Percentiles rank a stretch among this genome's conserved stretches.
These are phyloP conservation scores for Aspergillus texensis DNA, from an alignment of 2,329 filamentous ascomycete genomes.

Conservation along the genomic window DNA sequence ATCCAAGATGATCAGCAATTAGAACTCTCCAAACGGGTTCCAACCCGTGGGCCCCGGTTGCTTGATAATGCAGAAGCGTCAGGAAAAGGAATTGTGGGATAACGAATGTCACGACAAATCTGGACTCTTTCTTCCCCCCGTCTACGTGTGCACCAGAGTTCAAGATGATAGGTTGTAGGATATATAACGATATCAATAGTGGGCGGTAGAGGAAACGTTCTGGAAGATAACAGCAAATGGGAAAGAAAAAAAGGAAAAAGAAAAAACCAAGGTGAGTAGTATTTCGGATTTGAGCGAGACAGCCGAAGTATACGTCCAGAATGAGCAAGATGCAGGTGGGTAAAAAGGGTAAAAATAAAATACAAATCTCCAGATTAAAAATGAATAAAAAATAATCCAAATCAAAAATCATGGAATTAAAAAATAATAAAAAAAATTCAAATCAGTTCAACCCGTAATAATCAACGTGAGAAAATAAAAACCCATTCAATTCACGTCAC, in stretches of 20 bases:
- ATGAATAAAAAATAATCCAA: neutral
- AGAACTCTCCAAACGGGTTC: constrained; percentile 19
- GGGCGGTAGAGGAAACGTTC: constrained; percentile 20
- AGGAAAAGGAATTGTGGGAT: constrained; percentile 6
- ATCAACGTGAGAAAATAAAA: neutral
- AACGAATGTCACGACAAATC: neutral
- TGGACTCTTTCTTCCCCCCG: constrained; percentile 1
- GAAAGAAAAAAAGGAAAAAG: neutral
- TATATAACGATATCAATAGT: constrained; percentile 15
- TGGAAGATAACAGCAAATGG: constrained; percentile 14
- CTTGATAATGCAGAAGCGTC: constrained; percentile 11
- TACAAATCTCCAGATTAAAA: neutral
- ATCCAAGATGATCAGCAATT: constrained; percentile 12
- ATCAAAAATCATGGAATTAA: neutral
- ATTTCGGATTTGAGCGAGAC: constrained; percentile 18
- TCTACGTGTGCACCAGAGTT: constrained; percentile 14
- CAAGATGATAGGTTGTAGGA: constrained; percentile 18
- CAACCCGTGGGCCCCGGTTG: constrained; percentile 14
- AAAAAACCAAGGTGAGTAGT: constrained; percentile 10
- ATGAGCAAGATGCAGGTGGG: constrained; percentile 24
- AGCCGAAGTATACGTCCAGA: constrained; percentile 19
- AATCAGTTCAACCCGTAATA: neutral
- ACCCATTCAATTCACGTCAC: constrained; percentile 9
- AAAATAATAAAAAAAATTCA: neutral
- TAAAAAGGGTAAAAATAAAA: constrained; percentile 12